Conservation (phyloP, 345 rosid species). For the Streptanthus diversifolius region DNA sequence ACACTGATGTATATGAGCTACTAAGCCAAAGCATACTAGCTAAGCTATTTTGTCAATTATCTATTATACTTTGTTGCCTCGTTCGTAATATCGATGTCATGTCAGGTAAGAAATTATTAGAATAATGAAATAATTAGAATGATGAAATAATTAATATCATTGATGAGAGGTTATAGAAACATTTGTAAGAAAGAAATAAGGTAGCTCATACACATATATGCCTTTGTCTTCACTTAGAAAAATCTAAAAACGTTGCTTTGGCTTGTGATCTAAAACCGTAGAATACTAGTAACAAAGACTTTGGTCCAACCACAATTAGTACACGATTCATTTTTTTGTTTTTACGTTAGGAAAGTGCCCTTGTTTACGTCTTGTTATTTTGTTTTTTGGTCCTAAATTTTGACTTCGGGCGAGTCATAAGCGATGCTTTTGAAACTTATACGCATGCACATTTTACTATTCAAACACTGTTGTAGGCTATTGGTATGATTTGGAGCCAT, state of each 20-base stretch:
- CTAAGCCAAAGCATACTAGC: background rate
- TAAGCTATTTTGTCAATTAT: background rate
- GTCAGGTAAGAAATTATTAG: background rate
- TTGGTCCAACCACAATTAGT: background rate
- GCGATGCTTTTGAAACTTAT: background rate
- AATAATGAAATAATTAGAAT: background rate
- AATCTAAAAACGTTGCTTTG: conserved; percentile 1
- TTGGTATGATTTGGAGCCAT: background rate
- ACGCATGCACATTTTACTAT: background rate
- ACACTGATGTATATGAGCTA: background rate
- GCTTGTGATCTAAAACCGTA: conserved; percentile 16
- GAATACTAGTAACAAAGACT: conserved; percentile 17
- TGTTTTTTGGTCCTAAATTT: background rate
- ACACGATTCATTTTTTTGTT: background rate
- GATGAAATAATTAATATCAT: background rate
- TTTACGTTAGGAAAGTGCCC: background rate
- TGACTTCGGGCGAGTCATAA: background rate
- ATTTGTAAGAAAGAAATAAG: background rate
- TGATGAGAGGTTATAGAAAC: background rate
- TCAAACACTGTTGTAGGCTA: background rate
- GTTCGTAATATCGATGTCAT: background rate
- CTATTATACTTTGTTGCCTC: background rate
- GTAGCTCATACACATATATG: background rate
- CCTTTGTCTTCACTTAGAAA: conserved; percentile 3
- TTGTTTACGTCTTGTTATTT: background rate